Conservation (phyloP, 352 stramenopile species). For the Globisporangium acanthophoron region DNA sequence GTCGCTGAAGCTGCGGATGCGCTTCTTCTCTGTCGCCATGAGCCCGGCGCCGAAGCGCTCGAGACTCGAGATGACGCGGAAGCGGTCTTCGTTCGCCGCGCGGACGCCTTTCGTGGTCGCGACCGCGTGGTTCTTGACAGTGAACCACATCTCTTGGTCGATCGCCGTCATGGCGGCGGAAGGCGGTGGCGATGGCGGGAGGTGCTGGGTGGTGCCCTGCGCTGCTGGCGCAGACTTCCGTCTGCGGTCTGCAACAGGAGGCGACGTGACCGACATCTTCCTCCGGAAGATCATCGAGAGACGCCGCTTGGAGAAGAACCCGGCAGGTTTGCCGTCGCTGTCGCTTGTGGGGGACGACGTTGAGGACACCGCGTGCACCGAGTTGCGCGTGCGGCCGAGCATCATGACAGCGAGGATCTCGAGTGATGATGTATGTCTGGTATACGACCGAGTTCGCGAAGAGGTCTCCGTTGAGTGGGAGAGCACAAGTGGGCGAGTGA, state of each 20-base stretch:
- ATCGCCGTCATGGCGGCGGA: slow-evolving; percentile 17
- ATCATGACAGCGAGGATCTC: neutral
- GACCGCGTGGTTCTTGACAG: slow-evolving; percentile 30
- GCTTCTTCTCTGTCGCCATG: slow-evolving; percentile 30
- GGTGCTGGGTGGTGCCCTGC: neutral
- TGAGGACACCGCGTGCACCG: slow-evolving; percentile 4
- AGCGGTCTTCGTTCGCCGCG: slow-evolving; percentile 61
- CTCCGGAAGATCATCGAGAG: slow-evolving; percentile 46
- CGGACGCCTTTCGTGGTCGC: slow-evolving; percentile 42
- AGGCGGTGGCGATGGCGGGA: neutral
- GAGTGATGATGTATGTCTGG: no score
- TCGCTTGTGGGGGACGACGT: neutral
- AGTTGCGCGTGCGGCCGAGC: slow-evolving; percentile 5
- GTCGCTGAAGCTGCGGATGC: slow-evolving; percentile 21
- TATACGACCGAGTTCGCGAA: no score
- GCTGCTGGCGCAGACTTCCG: neutral
- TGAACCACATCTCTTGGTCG: slow-evolving; percentile 54
- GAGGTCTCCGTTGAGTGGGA: no score
- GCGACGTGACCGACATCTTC: slow-evolving; percentile 30
- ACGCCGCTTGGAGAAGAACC: slow-evolving; percentile 38
- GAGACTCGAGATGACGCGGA: slow-evolving; percentile 59
- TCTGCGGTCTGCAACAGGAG: slow-evolving; percentile 6
- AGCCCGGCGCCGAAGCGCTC: slow-evolving; percentile 53
- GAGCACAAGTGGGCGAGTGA: no score
- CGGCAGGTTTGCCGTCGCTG: slow-evolving; percentile 6